Evolutionary conservation across 148 eudicot species (phyloP).

Genomic region (Silene uniflora): DNA sequence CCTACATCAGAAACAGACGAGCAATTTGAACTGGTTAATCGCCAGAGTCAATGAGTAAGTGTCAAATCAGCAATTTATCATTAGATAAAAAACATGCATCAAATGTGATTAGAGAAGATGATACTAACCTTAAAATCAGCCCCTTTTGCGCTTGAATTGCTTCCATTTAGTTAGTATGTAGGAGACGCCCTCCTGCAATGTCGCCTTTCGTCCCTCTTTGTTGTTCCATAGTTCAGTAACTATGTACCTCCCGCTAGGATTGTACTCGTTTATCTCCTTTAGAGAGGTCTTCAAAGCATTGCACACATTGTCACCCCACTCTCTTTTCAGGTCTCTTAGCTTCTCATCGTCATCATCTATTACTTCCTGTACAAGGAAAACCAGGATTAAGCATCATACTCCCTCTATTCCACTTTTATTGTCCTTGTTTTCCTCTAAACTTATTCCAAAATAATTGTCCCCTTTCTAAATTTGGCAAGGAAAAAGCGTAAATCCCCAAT

Average conservation of each 20-base stretch:
- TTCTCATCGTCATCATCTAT: constrained; percentile 40
- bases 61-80: too few relatives aligned
- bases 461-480: too few relatives aligned
- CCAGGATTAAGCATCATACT: constrained; percentile 1
- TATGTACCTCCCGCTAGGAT: constrained; percentile 56
- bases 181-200: constrained; percentile 47
- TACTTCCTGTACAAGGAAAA: constrained; percentile 40
- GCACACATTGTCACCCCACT: constrained; percentile 43
- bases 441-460: too few relatives aligned
- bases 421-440: too few relatives aligned
- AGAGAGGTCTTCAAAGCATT: constrained; percentile 43
- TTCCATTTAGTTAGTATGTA: constrained; percentile 38
- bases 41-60: too few relatives aligned
- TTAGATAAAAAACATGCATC: background rate
- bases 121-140: constrained; percentile 26
- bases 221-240: constrained; percentile 53
- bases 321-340: constrained; percentile 37
- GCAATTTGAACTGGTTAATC: background rate
- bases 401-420: too few relatives aligned
- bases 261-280: constrained; percentile 56
- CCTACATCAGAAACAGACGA: background rate
- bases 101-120: background rate
- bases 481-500: too few relatives aligned
- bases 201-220: constrained; percentile 44
- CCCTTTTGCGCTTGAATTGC: constrained; percentile 35